Percentiles rank a stretch among this genome's conserved stretches.
Evolutionary conservation across 331 rosid genomes (phyloP).

Genomic region (Malus hybrid): DNA sequence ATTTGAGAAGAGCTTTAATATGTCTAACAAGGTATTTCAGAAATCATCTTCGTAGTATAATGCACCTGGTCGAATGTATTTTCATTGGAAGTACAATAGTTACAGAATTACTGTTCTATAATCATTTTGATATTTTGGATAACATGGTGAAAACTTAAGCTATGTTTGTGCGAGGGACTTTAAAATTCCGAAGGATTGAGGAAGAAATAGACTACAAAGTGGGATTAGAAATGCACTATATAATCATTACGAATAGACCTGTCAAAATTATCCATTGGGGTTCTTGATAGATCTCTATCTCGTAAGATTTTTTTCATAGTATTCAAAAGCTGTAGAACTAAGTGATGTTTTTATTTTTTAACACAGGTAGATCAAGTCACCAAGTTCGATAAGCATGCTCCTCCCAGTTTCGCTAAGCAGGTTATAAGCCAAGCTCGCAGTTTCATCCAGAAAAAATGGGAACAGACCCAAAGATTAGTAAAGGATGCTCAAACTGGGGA

Average conservation of each 20-base stretch:
- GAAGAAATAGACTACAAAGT: no score
- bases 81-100: not conserved
- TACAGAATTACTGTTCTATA: not conserved
- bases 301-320: not conserved
- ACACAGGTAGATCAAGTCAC: slow-evolving; percentile 52
- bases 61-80: not conserved
- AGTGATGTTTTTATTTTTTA: not conserved
- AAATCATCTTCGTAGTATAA: slow-evolving; percentile 5
- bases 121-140: not conserved
- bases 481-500: slow-evolving; percentile 41
- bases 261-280: no score
- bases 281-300: not conserved
- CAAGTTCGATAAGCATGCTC: slow-evolving; percentile 48
- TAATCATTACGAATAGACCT: no score
- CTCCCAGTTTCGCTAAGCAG: slow-evolving; percentile 34
- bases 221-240: no score
- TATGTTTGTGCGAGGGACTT: not conserved
- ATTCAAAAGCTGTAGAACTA: not conserved
- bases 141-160: not conserved
- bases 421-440: slow-evolving; percentile 15
- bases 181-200: no score
- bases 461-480: slow-evolving; percentile 25
- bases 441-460: slow-evolving; percentile 23
- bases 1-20: slow-evolving; percentile 61
- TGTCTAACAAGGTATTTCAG: slow-evolving; percentile 52